Percentiles rank a stretch among this genome's conserved stretches.
Conservation (phyloP, 495 filamentous ascomycete species). For the Hypoxylon lienhwacheense region DNA sequence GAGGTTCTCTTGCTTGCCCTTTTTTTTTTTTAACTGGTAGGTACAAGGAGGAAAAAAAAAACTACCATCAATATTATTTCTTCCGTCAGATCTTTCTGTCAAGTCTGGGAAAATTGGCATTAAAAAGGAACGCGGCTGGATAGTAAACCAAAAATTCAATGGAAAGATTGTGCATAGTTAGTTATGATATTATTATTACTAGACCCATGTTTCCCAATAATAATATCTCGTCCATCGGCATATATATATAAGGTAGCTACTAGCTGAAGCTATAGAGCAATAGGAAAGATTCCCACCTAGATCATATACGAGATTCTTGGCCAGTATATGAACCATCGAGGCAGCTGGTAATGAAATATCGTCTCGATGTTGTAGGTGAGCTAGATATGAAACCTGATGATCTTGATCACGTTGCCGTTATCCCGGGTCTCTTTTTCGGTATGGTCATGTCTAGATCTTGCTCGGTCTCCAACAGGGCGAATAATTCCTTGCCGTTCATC, state of each 20-base stretch:
- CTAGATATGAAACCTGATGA: background rate
- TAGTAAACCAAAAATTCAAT: background rate
- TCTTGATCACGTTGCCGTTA: background rate
- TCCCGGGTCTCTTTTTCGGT: background rate
- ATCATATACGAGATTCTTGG: background rate
- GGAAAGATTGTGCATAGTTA: too few species aligned
- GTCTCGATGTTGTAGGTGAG: too few species aligned
- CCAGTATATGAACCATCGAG: too few species aligned
- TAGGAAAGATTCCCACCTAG: background rate
- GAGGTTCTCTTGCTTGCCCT: background rate
- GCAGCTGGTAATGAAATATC: too few species aligned
- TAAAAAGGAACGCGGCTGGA: background rate
- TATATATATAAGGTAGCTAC: background rate
- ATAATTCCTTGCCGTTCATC: constrained; percentile 19
- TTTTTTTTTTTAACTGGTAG: too few species aligned
- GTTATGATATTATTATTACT: too few species aligned
- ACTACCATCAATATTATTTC: too few species aligned
- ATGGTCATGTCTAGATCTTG: background rate
- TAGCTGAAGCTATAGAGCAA: background rate
- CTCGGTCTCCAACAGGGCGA: constrained; percentile 13
- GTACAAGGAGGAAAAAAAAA: too few species aligned
- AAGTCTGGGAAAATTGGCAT: too few species aligned
- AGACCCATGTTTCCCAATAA: too few species aligned
- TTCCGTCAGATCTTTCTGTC: too few species aligned
- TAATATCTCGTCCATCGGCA: background rate